Percentiles rank a stretch among this genome's conserved stretches.
Evolutionary conservation across 306 rosid genomes (phyloP).

Genomic region (Carpinus viminea): DNA sequence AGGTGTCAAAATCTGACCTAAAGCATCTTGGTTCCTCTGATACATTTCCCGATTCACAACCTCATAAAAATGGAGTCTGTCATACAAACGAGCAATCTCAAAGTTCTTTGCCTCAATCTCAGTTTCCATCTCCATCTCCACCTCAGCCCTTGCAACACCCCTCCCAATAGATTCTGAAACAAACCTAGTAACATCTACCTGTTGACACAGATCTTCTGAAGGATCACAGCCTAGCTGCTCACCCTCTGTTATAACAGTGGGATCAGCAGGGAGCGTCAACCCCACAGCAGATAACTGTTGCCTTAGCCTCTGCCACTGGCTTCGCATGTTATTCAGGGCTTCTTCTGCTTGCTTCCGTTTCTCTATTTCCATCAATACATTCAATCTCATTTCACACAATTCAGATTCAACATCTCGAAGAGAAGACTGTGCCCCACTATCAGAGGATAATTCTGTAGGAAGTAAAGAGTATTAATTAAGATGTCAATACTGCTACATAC

Average conservation of each 20-base stretch:
- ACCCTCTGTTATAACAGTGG: constrained; percentile 35
- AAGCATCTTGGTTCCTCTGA: constrained; percentile 94
- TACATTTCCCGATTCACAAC: constrained; percentile 97
- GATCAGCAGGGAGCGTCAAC: constrained; percentile 63
- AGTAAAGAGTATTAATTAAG: constrained; percentile 28
- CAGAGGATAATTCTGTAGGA: constrained; percentile 70
- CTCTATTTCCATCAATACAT: constrained; percentile 74
- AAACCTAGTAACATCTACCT: constrained; percentile 79
- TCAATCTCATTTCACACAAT: constrained; percentile 68
- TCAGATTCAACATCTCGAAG: constrained; percentile 52
- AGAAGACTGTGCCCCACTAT: constrained; percentile 48
- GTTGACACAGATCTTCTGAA: constrained; percentile 67
- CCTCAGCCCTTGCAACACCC: constrained; percentile 80
- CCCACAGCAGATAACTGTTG: constrained; percentile 62
- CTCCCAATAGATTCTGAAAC: constrained; percentile 77
- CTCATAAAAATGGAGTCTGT: constrained; percentile 85
- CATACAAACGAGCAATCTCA: constrained; percentile 85
- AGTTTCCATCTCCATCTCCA: constrained; percentile 79
- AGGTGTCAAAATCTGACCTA: constrained; percentile 56
- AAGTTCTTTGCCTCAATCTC: constrained; percentile 77
- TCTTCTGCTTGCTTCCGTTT: constrained; percentile 90
- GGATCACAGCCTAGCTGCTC: constrained; percentile 57
- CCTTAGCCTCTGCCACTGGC: constrained; percentile 77
- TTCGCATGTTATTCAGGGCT: constrained; percentile 53
- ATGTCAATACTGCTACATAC: constrained; percentile 9